Percentiles rank a stretch among this genome's conserved stretches.
These are phyloP conservation scores for Penicillium sp. DNA, from an alignment of 2,329 filamentous ascomycete genomes.

Conservation along the genomic window DNA sequence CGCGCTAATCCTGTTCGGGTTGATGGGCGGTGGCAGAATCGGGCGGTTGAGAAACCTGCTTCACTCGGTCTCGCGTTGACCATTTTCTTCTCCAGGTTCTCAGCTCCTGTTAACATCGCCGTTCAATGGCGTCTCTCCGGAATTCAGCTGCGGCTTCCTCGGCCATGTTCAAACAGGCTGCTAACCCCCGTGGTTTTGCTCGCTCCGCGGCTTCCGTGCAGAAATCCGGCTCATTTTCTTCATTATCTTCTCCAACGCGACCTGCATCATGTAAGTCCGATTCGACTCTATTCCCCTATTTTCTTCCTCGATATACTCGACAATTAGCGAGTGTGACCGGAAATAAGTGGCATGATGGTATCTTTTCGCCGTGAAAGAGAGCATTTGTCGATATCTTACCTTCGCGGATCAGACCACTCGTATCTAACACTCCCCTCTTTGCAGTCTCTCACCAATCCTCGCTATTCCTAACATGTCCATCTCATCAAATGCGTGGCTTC, in stretches of 20 bases:
- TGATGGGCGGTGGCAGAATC: slow-evolving; percentile 23
- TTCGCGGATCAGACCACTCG: neutral
- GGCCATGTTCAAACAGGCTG: slow-evolving; percentile 34
- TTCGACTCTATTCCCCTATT: slow-evolving; percentile 1
- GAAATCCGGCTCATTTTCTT: slow-evolving; percentile 29
- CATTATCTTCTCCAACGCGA: slow-evolving; percentile 27
- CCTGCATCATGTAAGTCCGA: slow-evolving; percentile 29
- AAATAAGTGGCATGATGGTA: neutral
- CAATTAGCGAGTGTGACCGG: neutral
- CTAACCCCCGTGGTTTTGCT: slow-evolving; percentile 26
- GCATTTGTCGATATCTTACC: neutral
- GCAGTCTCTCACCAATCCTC: slow-evolving; percentile 23
- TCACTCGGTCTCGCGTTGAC: slow-evolving; percentile 6
- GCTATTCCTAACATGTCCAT: slow-evolving; percentile 15
- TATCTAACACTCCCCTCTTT: slow-evolving; percentile 3
- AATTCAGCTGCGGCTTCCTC: slow-evolving; percentile 30
- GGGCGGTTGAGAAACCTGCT: slow-evolving; percentile 21
- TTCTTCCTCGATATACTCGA: neutral
- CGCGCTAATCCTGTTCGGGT: slow-evolving; percentile 29
- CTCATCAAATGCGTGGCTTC: slow-evolving; percentile 35
- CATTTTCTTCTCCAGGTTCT: slow-evolving; percentile 8
- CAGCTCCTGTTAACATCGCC: slow-evolving; percentile 7
- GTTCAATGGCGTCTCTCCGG: slow-evolving; percentile 30
- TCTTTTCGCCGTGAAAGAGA: neutral
- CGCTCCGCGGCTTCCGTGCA: slow-evolving; percentile 28